Conservation (phyloP, 208 protist genomes). For the Angomonas deanei region DNA sequence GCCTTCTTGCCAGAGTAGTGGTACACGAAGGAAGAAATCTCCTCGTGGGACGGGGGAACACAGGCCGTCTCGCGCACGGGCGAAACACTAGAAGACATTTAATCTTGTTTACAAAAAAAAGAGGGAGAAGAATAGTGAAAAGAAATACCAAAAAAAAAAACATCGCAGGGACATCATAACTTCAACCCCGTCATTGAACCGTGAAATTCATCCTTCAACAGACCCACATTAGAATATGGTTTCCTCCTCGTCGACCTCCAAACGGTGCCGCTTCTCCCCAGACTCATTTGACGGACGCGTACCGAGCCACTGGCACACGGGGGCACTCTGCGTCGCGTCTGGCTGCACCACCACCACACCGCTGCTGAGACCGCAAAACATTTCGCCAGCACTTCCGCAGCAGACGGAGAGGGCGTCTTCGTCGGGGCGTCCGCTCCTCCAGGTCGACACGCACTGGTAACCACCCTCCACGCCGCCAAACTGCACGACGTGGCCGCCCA, state of each 20-base stretch:
- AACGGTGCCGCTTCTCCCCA: background rate
- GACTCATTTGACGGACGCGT: conserved; percentile 26
- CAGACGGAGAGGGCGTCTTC: conserved; percentile 63
- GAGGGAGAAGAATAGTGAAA: background rate
- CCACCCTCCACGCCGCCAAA: conserved; percentile 12
- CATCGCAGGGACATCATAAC: background rate
- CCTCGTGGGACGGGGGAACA: background rate
- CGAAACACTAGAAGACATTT: too few species aligned
- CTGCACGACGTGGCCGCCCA: conserved; percentile 64
- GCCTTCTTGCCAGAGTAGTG: background rate
- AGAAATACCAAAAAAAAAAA: conserved; percentile 4
- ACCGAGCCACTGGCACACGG: conserved; percentile 27
- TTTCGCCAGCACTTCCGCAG: conserved; percentile 23
- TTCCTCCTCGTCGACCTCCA: background rate
- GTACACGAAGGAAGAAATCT: background rate
- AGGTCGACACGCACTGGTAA: conserved; percentile 9
- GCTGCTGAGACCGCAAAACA: conserved; percentile 57
- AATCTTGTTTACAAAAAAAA: too few species aligned
- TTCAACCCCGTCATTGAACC: background rate
- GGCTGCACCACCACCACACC: conserved; percentile 51
- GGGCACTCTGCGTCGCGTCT: background rate
- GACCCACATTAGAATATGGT: background rate
- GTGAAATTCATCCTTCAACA: too few species aligned
- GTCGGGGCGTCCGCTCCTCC: conserved; percentile 30
- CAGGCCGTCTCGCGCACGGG: too few species aligned